Evolutionary conservation across 2,329 filamentous ascomycete genomes (phyloP), one percentile per base, ranked within the genome.

Genomic region (Nemania abortiva): DNA sequence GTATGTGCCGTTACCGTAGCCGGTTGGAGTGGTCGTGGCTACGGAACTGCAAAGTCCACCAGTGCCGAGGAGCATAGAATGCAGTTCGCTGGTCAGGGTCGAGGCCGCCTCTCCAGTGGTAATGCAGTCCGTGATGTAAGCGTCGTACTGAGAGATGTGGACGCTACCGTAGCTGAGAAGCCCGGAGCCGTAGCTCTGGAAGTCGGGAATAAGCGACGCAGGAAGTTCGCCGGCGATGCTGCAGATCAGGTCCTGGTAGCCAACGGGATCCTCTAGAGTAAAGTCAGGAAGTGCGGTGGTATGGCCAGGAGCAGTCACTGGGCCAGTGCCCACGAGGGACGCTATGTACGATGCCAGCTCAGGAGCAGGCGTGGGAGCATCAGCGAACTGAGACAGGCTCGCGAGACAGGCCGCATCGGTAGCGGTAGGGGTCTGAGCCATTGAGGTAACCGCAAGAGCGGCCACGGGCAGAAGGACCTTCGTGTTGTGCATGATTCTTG

Each of bases 71-170:
- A 69, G 49, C 62, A 69, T 69, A 1, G 34, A 3, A 15, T 65
- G 31, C 13, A 66, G 53, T 2, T 54, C 29, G 27, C 47, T 55
- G 18, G 31, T 65, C 3, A 69, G 29, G 10, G 45, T 58, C 10
- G 66, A 31, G 45, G 66, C 66, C 13, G 62, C 66, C 6, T 61
- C 45, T 45, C 66, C 66, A 1, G 66, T 69, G 24, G 66, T 69
- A 29, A 69, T 54, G 24, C 66, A 69, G 45, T 62, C 15, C 18
- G 66, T 69, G 58, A 69, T 29, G 22, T 62, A 69, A 5, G 62
- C 66, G 18, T 66, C 57, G 4, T 69, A 69, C 1, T 42, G 5
- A 52, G 57, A 62, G 24, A 59, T 13, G 39, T 65, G 63, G 15
- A n/a, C 63, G 37, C 50, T 61, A 6, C 49, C 57, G 50, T 66